phyloP scores from a whole-genome alignment of 2,329 filamentous ascomycete genomes.

The Colletotrichum sp. region DNA sequence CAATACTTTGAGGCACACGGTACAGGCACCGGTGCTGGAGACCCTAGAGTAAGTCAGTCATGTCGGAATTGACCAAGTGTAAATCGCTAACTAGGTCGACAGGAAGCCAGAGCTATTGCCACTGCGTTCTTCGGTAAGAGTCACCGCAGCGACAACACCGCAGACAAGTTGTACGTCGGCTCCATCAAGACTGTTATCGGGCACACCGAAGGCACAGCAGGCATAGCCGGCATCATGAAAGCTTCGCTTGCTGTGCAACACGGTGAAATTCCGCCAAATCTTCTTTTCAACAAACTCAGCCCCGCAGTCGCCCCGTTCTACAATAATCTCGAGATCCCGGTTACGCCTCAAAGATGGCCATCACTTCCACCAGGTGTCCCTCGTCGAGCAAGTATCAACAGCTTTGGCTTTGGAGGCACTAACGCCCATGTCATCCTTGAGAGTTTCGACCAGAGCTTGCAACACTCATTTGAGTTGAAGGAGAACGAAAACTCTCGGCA shows the following conservation, averaged over 20 bases:
- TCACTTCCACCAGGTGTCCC: background rate
- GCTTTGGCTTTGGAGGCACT: conserved; percentile 50
- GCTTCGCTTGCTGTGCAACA: conserved; percentile 25
- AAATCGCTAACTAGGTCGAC: background rate
- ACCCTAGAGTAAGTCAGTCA: conserved; percentile 29
- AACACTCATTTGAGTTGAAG: background rate
- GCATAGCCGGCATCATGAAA: conserved; percentile 31
- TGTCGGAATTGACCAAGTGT: background rate
- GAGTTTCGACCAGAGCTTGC: background rate
- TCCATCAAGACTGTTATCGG: conserved; percentile 33
- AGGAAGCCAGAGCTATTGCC: conserved; percentile 50
- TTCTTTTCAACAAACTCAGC: conserved; percentile 32
- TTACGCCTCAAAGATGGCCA: conserved; percentile 21
- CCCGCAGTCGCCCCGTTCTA: conserved; percentile 30
- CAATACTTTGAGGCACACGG: conserved; percentile 38
- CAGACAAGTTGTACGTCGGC: conserved; percentile 28
- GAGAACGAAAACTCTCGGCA: background rate
- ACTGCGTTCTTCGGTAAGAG: background rate
- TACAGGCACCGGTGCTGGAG: conserved; percentile 42
- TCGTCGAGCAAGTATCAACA: conserved; percentile 11
- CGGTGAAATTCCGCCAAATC: conserved; percentile 31
- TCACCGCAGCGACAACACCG: background rate
- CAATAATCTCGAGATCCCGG: conserved; percentile 20
- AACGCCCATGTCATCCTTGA: conserved; percentile 46
- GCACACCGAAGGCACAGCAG: conserved; percentile 30